Evolutionary conservation across 1,139 yeast genomes (phyloP).

Genomic region (Geotrichum candidum): DNA sequence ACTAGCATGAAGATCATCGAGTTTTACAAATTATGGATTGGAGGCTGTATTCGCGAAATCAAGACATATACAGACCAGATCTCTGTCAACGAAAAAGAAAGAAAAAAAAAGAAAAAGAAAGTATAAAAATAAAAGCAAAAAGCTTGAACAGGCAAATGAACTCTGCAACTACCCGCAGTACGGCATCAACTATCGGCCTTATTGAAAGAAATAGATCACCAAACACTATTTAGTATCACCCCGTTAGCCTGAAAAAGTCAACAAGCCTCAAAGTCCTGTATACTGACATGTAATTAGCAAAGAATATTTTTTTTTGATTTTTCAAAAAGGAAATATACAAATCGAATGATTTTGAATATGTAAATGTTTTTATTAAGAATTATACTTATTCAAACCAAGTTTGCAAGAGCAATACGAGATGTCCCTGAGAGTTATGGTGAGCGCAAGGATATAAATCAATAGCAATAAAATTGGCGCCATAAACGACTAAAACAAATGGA

Average conservation of each 20-base stretch:
- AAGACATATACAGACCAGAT: neutral
- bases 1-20: too few relatives aligned
- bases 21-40: too few relatives aligned
- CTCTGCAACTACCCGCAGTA: neutral
- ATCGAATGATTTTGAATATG: neutral
- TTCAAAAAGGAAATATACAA: neutral
- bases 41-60: neutral
- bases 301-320: neutral
- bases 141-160: neutral
- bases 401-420: neutral
- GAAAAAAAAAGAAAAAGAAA: neutral
- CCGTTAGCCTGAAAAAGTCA: neutral
- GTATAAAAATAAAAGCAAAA: neutral
- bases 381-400: neutral
- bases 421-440: neutral
- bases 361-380: neutral
- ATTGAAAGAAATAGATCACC: neutral
- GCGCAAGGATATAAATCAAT: neutral
- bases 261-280: neutral
- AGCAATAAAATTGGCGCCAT: too few relatives aligned
- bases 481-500: too few relatives aligned
- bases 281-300: neutral
- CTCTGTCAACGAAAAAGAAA: neutral
- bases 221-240: neutral
- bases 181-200: neutral